These are phyloP conservation scores for Phallus indusiatus DNA, from an alignment of 768 basidiomycete genomes.

Conservation along the genomic window DNA sequence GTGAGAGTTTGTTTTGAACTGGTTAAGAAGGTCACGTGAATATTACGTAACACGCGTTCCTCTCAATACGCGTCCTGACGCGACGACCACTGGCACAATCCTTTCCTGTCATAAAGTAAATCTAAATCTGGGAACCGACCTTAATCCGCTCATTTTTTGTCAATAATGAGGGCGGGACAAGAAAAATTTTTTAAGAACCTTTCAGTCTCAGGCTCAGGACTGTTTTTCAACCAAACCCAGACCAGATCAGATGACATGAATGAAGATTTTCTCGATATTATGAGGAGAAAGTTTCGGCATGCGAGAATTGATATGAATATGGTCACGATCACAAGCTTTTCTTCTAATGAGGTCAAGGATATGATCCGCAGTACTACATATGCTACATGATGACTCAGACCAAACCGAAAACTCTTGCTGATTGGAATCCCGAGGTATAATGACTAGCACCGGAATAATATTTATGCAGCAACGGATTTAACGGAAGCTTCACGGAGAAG, in stretches of 20 bases:
- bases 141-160: too few relatives aligned
- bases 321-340: too few relatives aligned
- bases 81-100: not conserved
- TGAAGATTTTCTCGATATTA: too few relatives aligned
- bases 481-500: not conserved
- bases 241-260: too few relatives aligned
- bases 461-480: not conserved
- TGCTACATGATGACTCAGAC: not conserved
- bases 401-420: not conserved
- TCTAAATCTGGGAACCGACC: too few relatives aligned
- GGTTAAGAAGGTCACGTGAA: not conserved
- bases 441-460: not conserved
- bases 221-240: too few relatives aligned
- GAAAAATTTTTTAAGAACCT: too few relatives aligned
- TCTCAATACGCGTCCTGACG: not conserved
- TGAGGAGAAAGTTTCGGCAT: too few relatives aligned
- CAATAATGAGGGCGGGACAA: too few relatives aligned
- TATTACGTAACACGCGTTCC: not conserved
- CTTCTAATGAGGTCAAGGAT: too few relatives aligned
- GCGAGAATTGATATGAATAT: too few relatives aligned
- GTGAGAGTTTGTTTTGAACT: not conserved
- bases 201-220: too few relatives aligned
- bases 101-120: not conserved
- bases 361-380: not conserved
- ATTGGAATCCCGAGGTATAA: not conserved